Evolutionary conservation across 345 rosid species (phyloP).

Genomic region (Murraya paniculata): DNA sequence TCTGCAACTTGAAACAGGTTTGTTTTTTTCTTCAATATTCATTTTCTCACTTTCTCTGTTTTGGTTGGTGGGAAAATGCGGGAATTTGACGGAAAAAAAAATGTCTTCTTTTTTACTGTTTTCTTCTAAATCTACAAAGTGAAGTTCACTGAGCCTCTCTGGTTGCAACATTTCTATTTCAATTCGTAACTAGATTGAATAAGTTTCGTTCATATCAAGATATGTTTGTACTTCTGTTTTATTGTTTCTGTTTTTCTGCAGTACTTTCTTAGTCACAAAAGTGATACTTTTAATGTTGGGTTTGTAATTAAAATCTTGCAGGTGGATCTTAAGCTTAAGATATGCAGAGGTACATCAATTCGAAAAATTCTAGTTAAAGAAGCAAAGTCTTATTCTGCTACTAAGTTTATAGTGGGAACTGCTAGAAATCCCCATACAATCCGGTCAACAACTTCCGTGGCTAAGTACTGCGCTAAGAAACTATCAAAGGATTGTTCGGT

Average conservation of each 20-base stretch:
- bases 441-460: slow-evolving; percentile 61
- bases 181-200: no score
- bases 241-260: neutral
- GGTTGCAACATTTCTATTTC: neutral
- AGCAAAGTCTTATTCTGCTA: slow-evolving; percentile 61
- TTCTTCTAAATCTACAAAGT: neutral
- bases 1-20: slow-evolving; percentile 98
- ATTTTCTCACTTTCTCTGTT: neutral
- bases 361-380: slow-evolving; percentile 69
- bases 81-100: neutral
- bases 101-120: neutral
- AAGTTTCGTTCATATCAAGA: neutral
- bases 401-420: slow-evolving; percentile 67
- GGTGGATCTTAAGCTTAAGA: slow-evolving; percentile 95
- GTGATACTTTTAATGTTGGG: neutral
- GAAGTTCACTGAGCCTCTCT: neutral
- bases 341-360: slow-evolving; percentile 74
- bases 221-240: neutral
- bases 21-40: neutral
- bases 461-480: slow-evolving; percentile 85
- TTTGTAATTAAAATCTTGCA: slow-evolving; percentile 24
- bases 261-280: neutral
- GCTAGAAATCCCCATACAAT: slow-evolving; percentile 46
- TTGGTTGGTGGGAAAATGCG: slow-evolving; percentile 11
- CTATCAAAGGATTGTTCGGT: slow-evolving; percentile 56